Evolutionary conservation across 1,139 yeast genomes (phyloP), one percentile per base, ranked within the genome.

Genomic region (Geotrichum klebahnii): DNA sequence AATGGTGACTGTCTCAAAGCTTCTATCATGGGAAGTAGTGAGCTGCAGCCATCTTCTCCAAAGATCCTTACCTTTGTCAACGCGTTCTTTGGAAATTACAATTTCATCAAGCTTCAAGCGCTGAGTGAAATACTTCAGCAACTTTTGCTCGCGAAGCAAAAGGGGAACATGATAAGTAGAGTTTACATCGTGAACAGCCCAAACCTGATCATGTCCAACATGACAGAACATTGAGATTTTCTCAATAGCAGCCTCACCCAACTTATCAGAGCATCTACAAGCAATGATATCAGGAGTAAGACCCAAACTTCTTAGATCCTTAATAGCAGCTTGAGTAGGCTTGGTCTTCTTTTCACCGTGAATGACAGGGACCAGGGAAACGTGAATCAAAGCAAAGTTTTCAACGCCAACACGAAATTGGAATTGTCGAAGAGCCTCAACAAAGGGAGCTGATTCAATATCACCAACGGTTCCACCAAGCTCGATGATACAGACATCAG

Each of bases 381-480:
- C 99, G 63, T 92, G 99, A 63, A 92, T 88, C 67, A 94, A 77
- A 17, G 97, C 96, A 72, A 94, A 92, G 73, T 87, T 92, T 56
- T 87, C 96, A 55, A 76, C 73, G 22, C 98, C 98, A 57, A 90
- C 97, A 67, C 96, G 81, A 74, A 92, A 92, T 75, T 92, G 98
- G 73, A 92, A 92, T 73, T 92, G 99, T 76, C 99, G 87, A 59
- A 92, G 79, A 29, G 99, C 98, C 74, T 92, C 99, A 52, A 92
- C 97, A 61, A 92, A 92, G 29, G 99, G 98, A 48, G 98, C 98
- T 67, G 95, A 82, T 74, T 92, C 99, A 65, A 92, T 92, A 68
- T 92, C 99, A 67, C 99, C 99, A 55, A 94, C 98, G 35, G 99
- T 92, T 67, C 99, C 99, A 67, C 99, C 99, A 57, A 92, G 79